Base-by-base conservation (phyloP, 768 basidiomycete species). In the Pleurotus eryngii region DNA sequence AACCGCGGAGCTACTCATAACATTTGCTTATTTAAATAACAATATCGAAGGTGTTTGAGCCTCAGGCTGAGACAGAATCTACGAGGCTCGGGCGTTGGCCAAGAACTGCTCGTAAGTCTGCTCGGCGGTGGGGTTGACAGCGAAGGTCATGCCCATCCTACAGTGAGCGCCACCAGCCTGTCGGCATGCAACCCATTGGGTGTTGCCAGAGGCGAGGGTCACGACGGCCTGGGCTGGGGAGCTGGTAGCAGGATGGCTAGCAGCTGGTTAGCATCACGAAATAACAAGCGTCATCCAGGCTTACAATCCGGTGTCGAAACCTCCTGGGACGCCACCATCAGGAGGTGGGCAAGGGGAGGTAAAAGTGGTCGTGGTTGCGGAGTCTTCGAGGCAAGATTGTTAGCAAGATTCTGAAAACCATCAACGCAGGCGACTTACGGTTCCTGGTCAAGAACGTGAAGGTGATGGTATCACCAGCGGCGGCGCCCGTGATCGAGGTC, bases 401-500 rank as follows among this genome's bases (percentile, higher is more conserved):
- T 15, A 22, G 9, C 20, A 26, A 8, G 3, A 53, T 17, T 27
- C 12, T n/a, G 20, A 20, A 1, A 37, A 4, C 7, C 22, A 7
- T 17, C 35, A 17, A 14, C 12, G 11, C 18, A 3, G n/a, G n/a
- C 18, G 51, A 24, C 51, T 24, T 43, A 54, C 51, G 51, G 38
- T 54, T 54, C 37, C 51, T 39, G n/a, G 39, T 5, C 37, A 54
- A 14, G 51, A 54, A 54, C 17, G 14, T n/a, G 51, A 54, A 54
- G 5, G 51, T 54, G n/a, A 54, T 42, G 5, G 51, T 54, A 24
- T 54, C 51, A n/a, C 51, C 51, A 42, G 51, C 51, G 22, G 24
- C 51, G 18, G 38, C 51, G 15, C 51, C 51, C 20, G 51, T 54
- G 51, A 54, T 54, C 15, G 39, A 42, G 3, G 51, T 54, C 14